A percentile compares a stretch with the other conserved stretches of the same genome.
phyloP scores from a whole-genome alignment of 257 asterid species.

The Nicotiana knightiana region DNA sequence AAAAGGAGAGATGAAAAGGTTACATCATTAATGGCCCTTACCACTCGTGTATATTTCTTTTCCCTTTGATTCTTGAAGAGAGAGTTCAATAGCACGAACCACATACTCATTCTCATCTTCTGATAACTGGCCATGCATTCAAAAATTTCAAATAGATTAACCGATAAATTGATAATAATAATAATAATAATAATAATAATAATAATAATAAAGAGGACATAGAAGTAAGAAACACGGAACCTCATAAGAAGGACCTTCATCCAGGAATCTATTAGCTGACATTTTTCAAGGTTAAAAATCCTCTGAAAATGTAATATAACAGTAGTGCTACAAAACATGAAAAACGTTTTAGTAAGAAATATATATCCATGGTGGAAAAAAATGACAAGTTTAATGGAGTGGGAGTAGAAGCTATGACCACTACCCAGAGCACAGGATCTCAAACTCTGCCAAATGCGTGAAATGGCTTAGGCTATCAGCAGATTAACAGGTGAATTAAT shows the following conservation, averaged over 20 bases:
- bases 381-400: not conserved
- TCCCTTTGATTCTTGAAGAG: not conserved
- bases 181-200: not conserved
- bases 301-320: not conserved
- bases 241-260: conserved; percentile 12
- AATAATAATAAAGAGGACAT: not conserved
- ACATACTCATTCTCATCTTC: conserved; percentile 8
- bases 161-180: not conserved
- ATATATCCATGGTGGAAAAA: not conserved
- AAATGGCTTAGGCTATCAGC: not conserved
- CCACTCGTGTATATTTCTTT: not conserved
- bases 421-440: not conserved
- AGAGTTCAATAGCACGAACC: not conserved
- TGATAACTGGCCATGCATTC: not conserved
- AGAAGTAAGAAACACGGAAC: not conserved
- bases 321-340: not conserved
- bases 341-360: not conserved
- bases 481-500: too few species aligned
- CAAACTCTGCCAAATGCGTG: not conserved
- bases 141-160: not conserved
- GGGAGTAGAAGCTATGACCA: not conserved
- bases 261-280: not conserved
- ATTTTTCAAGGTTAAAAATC: not conserved
- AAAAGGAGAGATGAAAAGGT: not conserved
- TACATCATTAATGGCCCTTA: not conserved